phyloP scores from a whole-genome alignment of 306 rosid species.

The Medicago lupulina region DNA sequence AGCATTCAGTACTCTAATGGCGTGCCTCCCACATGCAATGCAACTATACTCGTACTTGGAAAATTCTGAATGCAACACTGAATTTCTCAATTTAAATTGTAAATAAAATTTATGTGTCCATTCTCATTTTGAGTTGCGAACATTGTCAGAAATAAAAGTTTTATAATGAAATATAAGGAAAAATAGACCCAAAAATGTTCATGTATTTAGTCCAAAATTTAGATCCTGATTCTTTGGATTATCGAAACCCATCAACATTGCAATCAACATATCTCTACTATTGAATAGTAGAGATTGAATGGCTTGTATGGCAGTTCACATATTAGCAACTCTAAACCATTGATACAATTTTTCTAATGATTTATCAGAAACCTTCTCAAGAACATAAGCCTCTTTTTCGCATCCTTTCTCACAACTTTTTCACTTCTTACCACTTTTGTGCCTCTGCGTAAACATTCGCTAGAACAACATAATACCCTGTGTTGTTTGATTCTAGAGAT shows the following conservation, averaged over 20 bases:
- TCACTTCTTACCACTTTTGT: no score
- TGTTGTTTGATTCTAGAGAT: no score
- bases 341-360: conserved; percentile 6
- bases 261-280: neutral
- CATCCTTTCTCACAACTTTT: no score
- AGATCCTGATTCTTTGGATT: neutral
- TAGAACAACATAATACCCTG: no score
- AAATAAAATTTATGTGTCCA: neutral
- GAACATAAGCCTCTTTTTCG: neutral
- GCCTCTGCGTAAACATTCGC: no score
- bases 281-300: neutral
- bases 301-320: neutral
- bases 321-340: no score
- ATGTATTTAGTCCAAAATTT: no score
- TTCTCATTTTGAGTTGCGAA: conserved; percentile 19
- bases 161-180: no score
- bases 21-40: neutral
- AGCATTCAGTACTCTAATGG: neutral
- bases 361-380: conserved; percentile 49
- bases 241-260: neutral
- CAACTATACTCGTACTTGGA: neutral
- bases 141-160: conserved; percentile 19
- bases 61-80: neutral
- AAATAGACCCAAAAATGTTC: no score
- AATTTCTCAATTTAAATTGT: neutral